These are phyloP conservation scores for Chaetoscypha palmicola DNA, from an alignment of 2,329 filamentous ascomycete species.

Conservation along the genomic window DNA sequence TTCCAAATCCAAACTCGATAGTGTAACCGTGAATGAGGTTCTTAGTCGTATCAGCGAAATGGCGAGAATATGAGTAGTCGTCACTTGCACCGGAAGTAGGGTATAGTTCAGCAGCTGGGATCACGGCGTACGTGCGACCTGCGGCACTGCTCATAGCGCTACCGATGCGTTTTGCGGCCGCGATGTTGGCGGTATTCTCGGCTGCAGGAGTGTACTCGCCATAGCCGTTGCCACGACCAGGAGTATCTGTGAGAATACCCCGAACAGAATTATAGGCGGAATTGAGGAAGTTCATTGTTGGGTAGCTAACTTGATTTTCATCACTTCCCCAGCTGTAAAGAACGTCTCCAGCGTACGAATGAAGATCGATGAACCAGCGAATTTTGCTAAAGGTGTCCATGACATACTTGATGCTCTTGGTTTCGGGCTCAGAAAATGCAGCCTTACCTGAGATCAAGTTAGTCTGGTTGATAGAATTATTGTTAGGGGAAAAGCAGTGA, in stretches of 20 bases:
- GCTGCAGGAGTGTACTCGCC: conserved; percentile 38
- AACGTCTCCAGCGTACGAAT: conserved; percentile 46
- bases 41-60: conserved; percentile 33
- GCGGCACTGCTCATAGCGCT: conserved; percentile 36
- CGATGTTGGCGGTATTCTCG: conserved; percentile 33
- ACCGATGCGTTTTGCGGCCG: conserved; percentile 32
- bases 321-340: conserved; percentile 54
- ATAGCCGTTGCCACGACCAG: conserved; percentile 32
- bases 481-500: no score
- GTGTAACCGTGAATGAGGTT: conserved; percentile 38
- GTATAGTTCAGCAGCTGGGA: conserved; percentile 38
- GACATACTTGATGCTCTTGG: conserved; percentile 46
- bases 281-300: conserved; percentile 47
- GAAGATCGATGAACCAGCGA: conserved; percentile 52
- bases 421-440: conserved; percentile 50
- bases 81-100: conserved; percentile 40
- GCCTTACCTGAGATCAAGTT: conserved; percentile 33
- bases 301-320: conserved; percentile 39
- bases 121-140: conserved; percentile 33
- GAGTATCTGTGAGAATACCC: conserved; percentile 37
- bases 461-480: no score
- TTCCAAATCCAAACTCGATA: conserved; percentile 42
- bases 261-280: conserved; percentile 43
- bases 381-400: conserved; percentile 43
- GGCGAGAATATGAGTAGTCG: conserved; percentile 41